Evolutionary conservation across 805 yeast species (phyloP).

Genomic region (Zygosaccharomyces gambellarensis): DNA sequence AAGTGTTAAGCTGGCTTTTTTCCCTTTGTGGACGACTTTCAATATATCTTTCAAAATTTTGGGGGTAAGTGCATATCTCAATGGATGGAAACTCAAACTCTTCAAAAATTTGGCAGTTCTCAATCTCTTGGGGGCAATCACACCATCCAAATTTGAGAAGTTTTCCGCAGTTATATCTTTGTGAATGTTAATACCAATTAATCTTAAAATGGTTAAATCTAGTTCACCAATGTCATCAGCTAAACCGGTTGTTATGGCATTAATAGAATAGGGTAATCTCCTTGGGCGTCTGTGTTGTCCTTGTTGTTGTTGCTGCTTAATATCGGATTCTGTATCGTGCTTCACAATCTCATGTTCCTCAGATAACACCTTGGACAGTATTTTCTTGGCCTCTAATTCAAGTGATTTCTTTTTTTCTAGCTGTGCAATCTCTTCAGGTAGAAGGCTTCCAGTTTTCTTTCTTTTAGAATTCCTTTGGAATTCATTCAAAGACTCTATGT

Average conservation of each 20-base stretch:
- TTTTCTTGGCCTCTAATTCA: slow-evolving; percentile 22
- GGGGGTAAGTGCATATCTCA: slow-evolving; percentile 51
- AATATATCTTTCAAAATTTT: slow-evolving; percentile 42
- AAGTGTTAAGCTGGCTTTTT: slow-evolving; percentile 8
- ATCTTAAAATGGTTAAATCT: slow-evolving; percentile 42
- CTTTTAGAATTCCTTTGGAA: slow-evolving; percentile 53
- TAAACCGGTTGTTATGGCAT: slow-evolving; percentile 63
- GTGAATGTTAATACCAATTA: slow-evolving; percentile 54
- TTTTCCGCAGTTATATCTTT: slow-evolving; percentile 21
- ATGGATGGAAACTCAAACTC: slow-evolving; percentile 54
- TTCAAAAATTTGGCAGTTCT: slow-evolving; percentile 84
- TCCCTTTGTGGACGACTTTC: slow-evolving; percentile 24
- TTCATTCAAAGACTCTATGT: slow-evolving; percentile 62
- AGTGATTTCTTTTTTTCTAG: slow-evolving; percentile 29
- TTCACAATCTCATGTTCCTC: slow-evolving; percentile 10
- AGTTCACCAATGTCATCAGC: slow-evolving; percentile 43
- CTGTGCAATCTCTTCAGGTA: slow-evolving; percentile 41
- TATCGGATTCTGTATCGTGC: slow-evolving; percentile 8
- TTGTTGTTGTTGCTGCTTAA: slow-evolving; percentile 11
- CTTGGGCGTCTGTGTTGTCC: slow-evolving; percentile 6
- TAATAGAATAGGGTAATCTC: slow-evolving; percentile 37
- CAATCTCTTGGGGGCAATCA: slow-evolving; percentile 75
- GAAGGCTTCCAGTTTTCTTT: slow-evolving; percentile 30
- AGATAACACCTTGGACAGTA: slow-evolving; percentile 8
- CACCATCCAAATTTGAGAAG: slow-evolving; percentile 39